phyloP scores from a whole-genome alignment of 2,329 filamentous ascomycete genomes.

The Ophiostoma angusticollis region DNA sequence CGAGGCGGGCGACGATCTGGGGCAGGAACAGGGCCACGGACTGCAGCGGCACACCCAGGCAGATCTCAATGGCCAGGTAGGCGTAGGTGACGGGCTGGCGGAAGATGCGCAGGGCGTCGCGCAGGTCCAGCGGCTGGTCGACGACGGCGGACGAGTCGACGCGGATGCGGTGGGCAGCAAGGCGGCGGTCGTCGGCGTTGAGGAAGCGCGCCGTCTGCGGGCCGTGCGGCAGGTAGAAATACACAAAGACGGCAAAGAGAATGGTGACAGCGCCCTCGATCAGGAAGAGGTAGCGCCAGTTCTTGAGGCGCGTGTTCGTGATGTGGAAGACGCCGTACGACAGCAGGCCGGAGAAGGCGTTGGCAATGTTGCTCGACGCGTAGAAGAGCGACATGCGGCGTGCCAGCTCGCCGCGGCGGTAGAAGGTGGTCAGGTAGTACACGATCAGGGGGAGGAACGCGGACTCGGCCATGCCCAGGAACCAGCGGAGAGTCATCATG shows the following conservation, averaged over 20 bases:
- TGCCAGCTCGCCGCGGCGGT: conserved; percentile 57
- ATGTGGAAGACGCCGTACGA: conserved; percentile 38
- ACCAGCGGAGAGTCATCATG: conserved; percentile 42
- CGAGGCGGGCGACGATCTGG: conserved; percentile 14
- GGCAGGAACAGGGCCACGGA: conserved; percentile 26
- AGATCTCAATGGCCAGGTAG: conserved; percentile 42
- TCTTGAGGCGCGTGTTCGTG: conserved; percentile 21
- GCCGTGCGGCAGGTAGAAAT: conserved; percentile 54
- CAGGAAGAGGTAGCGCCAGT: conserved; percentile 40
- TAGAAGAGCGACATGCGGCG: conserved; percentile 55
- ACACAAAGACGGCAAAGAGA: conserved; percentile 49
- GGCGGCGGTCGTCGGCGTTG: conserved; percentile 48
- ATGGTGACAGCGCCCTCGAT: conserved; percentile 46
- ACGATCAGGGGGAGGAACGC: conserved; percentile 18
- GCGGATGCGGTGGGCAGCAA: conserved; percentile 62
- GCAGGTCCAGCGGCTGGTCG: conserved; percentile 37
- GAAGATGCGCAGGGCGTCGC: conserved; percentile 40
- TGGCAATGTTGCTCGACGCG: conserved; percentile 13
- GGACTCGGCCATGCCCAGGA: conserved; percentile 45
- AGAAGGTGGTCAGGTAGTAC: conserved; percentile 51
- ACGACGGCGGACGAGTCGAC: conserved; percentile 57
- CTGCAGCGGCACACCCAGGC: conserved; percentile 46
- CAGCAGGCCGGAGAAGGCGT: conserved; percentile 15
- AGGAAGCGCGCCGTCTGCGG: conserved; percentile 50
- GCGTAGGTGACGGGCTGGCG: conserved; percentile 33